Conservation (phyloP, 1,284 basidiomycete genomes). For the Ceratobasidium sp. region DNA sequence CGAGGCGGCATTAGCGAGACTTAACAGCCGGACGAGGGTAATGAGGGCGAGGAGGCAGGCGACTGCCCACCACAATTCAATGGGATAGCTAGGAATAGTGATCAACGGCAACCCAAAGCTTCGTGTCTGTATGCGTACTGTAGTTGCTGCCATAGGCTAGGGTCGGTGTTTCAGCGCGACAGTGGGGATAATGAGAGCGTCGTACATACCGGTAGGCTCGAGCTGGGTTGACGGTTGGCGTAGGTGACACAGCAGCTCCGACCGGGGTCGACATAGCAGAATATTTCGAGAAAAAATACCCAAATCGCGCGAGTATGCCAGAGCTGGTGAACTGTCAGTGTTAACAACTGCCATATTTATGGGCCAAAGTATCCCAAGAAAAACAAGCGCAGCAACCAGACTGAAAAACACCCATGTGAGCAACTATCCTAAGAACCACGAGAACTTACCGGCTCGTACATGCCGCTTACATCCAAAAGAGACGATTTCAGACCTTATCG, state of each 20-base stretch:
- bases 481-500: conserved; percentile 14
- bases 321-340: neutral
- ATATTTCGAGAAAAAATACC: neutral
- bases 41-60: conserved; percentile 58
- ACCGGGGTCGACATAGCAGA: conserved; percentile 14
- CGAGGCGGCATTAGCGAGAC: conserved; percentile 47
- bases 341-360: conserved; percentile 1
- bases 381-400: conserved; percentile 7
- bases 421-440: conserved; percentile 26
- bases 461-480: neutral
- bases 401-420: conserved; percentile 26
- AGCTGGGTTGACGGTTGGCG: conserved; percentile 10
- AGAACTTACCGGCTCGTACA: conserved; percentile 24
- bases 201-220: conserved; percentile 28
- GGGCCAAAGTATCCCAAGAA: neutral
- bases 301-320: neutral
- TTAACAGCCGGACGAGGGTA: conserved; percentile 54
- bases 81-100: conserved; percentile 17
- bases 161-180: neutral
- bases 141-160: conserved; percentile 17
- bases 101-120: neutral
- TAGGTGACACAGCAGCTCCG: neutral
- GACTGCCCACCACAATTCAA: conserved; percentile 41
- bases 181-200: neutral
- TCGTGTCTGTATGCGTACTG: neutral